Conservation (phyloP, 1,284 basidiomycete genomes). For the Ustilago lituana region DNA sequence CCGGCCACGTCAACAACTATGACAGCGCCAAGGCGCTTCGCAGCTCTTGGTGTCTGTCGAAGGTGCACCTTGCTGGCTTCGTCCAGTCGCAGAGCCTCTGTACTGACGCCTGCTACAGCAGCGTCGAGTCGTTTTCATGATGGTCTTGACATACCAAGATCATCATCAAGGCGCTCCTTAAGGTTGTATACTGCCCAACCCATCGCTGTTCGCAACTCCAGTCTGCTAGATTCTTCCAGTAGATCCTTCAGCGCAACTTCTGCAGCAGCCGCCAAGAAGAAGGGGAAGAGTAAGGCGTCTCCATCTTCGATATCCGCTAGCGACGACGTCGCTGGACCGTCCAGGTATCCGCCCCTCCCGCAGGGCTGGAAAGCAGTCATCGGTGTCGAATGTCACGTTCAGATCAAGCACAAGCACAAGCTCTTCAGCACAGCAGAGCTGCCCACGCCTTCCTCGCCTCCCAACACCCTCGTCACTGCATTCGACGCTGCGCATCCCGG, state of each 20-base stretch:
- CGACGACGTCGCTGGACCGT: conserved; percentile 3
- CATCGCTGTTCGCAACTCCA: too few relatives aligned
- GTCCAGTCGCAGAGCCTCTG: conserved; percentile 5
- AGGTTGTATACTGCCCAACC: too few relatives aligned
- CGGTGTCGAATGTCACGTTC: conserved; percentile 94
- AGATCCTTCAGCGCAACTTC: conserved; percentile 4
- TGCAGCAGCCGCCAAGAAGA: conserved; percentile 21
- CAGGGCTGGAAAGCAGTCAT: conserved; percentile 74
- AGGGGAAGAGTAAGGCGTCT: conserved; percentile 23
- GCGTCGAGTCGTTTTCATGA: too few relatives aligned
- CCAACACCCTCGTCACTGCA: conserved; percentile 81
- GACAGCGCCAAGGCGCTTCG: conserved; percentile 4
- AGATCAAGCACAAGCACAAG: conserved; percentile 86
- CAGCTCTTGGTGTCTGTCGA: conserved; percentile 11
- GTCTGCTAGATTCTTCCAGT: neutral
- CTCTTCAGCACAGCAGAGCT: conserved; percentile 77
- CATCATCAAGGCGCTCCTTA: neutral
- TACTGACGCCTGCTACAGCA: neutral
- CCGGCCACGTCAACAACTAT: too few relatives aligned
- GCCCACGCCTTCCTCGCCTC: conserved; percentile 72
- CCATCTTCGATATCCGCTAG: neutral
- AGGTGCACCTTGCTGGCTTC: conserved; percentile 5
- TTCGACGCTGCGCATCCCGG: conserved; percentile 94
- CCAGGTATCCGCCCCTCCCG: conserved; percentile 47
- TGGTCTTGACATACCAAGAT: neutral